Percentiles rank a stretch among this genome's conserved stretches.
phyloP scores from a whole-genome alignment of 2,329 filamentous ascomycete species.

The Didymella keratinophila region DNA sequence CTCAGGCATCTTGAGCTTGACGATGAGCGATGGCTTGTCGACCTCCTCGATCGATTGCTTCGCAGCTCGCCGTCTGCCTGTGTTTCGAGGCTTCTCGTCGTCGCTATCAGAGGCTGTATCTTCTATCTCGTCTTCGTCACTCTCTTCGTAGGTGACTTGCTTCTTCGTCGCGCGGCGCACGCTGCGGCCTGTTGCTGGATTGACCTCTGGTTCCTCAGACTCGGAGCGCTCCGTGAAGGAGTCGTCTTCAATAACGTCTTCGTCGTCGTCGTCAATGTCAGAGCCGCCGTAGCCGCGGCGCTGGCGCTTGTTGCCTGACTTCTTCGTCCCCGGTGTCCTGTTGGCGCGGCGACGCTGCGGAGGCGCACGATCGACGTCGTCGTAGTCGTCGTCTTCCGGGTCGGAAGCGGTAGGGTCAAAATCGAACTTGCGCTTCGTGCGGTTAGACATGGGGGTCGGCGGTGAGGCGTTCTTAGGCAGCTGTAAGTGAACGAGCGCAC shows the following conservation, averaged over 20 bases:
- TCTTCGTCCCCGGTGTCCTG: constrained; percentile 39
- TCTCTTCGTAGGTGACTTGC: constrained; percentile 64
- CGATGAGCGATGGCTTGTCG: constrained; percentile 49
- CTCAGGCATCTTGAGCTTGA: constrained; percentile 52
- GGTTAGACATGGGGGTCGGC: constrained; percentile 47
- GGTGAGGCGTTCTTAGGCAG: constrained; percentile 32
- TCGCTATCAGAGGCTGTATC: constrained; percentile 47
- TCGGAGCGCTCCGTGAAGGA: constrained; percentile 51
- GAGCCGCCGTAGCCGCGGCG: constrained; percentile 46
- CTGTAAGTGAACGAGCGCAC: constrained; percentile 28
- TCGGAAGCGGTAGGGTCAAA: constrained; percentile 52
- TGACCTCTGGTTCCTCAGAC: constrained; percentile 60
- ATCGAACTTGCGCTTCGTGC: constrained; percentile 52
- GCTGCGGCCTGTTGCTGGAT: constrained; percentile 63
- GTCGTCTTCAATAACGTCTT: constrained; percentile 58
- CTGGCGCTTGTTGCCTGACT: constrained; percentile 44
- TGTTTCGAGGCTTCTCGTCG: constrained; percentile 34
- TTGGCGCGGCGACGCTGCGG: constrained; percentile 42
- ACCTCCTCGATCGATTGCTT: constrained; percentile 40
- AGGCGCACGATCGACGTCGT: constrained; percentile 41
- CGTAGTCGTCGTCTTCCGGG: constrained; percentile 50
- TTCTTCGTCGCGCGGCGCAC: constrained; percentile 65
- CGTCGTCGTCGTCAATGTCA: constrained; percentile 55
- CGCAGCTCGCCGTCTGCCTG: constrained; percentile 32
- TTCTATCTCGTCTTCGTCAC: constrained; percentile 56